These are phyloP conservation scores for Phaeolepiota aurea DNA, from an alignment of 768 basidiomycete genomes.

Conservation along the genomic window DNA sequence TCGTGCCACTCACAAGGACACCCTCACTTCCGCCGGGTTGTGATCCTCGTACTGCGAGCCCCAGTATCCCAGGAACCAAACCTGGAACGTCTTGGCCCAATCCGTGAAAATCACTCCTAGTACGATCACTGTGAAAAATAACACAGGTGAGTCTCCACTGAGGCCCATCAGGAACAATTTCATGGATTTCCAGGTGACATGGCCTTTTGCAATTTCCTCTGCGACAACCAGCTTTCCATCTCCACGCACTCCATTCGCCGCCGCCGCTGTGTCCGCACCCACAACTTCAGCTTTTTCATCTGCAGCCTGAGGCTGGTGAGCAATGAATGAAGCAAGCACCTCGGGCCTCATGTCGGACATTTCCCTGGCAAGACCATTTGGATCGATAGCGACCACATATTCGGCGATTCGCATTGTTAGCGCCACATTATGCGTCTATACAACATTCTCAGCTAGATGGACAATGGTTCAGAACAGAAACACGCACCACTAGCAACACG, in stretches of 20 bases:
- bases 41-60: slow-evolving; percentile 31
- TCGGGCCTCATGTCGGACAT: slow-evolving; percentile 31
- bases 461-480: not conserved
- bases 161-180: slow-evolving; percentile 29
- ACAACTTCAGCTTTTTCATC: slow-evolving; percentile 11
- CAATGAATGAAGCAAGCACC: slow-evolving; percentile 26
- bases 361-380: slow-evolving; percentile 36
- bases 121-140: slow-evolving; percentile 23
- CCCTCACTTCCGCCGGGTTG: slow-evolving; percentile 1
- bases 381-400: slow-evolving; percentile 44
- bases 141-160: slow-evolving; percentile 22
- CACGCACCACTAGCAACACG: slow-evolving; percentile 63
- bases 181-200: slow-evolving; percentile 19
- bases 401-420: slow-evolving; percentile 39
- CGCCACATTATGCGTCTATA: slow-evolving; percentile 37
- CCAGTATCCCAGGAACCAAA: slow-evolving; percentile 39
- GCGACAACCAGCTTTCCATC: slow-evolving; percentile 56
- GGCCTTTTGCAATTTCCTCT: slow-evolving; percentile 48
- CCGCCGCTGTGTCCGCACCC: slow-evolving; percentile 12
- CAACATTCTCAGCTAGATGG: too few relatives aligned
- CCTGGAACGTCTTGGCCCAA: slow-evolving; percentile 18
- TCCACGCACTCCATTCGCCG: slow-evolving; percentile 15
- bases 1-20: not conserved
- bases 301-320: slow-evolving; percentile 18
- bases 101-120: slow-evolving; percentile 15